Conservation (phyloP, 805 yeast genomes). For the Metschnikowia colocasiae region DNA sequence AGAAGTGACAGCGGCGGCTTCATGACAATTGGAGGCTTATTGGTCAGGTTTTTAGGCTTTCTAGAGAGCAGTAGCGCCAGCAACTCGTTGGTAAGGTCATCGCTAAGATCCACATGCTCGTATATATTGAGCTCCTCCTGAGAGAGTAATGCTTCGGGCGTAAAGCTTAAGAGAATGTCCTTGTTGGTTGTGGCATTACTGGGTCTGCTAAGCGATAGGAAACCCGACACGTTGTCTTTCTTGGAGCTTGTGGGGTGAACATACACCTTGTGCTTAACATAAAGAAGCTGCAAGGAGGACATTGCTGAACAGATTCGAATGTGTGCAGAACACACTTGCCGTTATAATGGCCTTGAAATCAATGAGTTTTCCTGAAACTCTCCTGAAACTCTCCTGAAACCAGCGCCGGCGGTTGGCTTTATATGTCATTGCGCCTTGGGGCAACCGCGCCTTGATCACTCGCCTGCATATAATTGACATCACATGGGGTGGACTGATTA, state of each 20-base stretch:
- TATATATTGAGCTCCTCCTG: constrained; percentile 44
- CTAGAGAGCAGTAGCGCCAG: constrained; percentile 20
- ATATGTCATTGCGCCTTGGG: not conserved
- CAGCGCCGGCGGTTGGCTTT: not conserved
- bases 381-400: too few relatives aligned
- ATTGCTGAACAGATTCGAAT: constrained; percentile 32
- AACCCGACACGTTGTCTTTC: constrained; percentile 78
- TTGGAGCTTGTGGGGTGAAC: constrained; percentile 77
- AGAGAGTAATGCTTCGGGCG: constrained; percentile 54
- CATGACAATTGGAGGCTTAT: constrained; percentile 30
- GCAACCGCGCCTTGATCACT: not conserved
- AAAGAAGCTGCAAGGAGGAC: constrained; percentile 35
- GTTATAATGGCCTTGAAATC: not conserved
- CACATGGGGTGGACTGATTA: too few relatives aligned
- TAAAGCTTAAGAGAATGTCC: constrained; percentile 63
- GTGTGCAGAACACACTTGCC: too few relatives aligned
- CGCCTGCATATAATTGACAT: not conserved
- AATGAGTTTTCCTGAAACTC: too few relatives aligned
- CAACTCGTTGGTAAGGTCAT: constrained; percentile 22
- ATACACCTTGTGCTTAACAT: constrained; percentile 67
- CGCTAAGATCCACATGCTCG: constrained; percentile 39
- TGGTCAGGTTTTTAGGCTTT: constrained; percentile 3
- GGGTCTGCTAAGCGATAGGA: constrained; percentile 60
- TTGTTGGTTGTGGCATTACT: constrained; percentile 40
- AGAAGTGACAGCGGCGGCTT: constrained; percentile 45